Evolutionary conservation across 2,329 filamentous ascomycete genomes (phyloP).

Genomic region (Colletotrichum sp.): DNA sequence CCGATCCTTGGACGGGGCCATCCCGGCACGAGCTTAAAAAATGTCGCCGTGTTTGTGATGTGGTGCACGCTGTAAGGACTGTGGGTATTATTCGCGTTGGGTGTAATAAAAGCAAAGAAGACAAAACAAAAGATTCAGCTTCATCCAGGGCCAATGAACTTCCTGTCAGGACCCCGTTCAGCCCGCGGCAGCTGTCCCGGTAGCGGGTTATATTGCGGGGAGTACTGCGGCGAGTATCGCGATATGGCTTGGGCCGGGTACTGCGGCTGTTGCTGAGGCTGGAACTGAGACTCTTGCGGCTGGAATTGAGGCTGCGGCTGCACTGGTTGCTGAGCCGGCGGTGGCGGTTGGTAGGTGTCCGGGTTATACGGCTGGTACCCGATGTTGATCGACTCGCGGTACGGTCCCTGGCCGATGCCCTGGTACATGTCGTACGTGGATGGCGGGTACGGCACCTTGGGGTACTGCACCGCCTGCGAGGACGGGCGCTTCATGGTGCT

Average conservation of each 20-base stretch:
- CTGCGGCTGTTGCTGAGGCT: background rate
- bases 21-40: background rate
- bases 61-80: background rate
- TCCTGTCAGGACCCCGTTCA: slow-evolving; percentile 12
- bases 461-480: background rate
- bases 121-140: background rate
- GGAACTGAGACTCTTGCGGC: background rate
- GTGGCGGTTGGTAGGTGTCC: background rate
- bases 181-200: slow-evolving; percentile 14
- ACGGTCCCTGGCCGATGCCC: slow-evolving; percentile 6
- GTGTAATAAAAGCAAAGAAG: background rate
- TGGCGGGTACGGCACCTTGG: background rate
- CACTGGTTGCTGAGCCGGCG: background rate
- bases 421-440: slow-evolving; percentile 12
- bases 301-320: background rate
- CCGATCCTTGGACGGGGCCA: background rate
- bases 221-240: background rate
- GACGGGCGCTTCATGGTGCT: background rate
- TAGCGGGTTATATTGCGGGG: background rate
- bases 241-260: background rate
- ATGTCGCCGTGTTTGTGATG: background rate
- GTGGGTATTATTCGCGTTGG: background rate
- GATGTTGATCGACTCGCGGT: slow-evolving; percentile 13
- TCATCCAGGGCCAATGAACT: background rate
- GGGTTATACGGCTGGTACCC: slow-evolving; percentile 10